Evolutionary conservation across 129 eudicot genomes (phyloP), one percentile per base, ranked within the genome.

Genomic region (Flaveria bidentis): DNA sequence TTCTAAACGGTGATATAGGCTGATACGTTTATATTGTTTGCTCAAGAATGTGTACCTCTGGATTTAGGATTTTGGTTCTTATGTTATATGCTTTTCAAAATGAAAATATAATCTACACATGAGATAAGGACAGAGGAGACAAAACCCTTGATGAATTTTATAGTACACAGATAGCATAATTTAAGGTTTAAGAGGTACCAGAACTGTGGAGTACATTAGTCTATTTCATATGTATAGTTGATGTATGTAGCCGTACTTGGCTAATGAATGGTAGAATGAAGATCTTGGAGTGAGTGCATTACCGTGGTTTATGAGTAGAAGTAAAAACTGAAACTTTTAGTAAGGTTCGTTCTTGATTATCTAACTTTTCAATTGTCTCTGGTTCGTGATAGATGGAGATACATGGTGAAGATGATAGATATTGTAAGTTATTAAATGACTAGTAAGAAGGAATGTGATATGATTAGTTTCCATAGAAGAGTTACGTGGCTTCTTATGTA

Each of bases 271-370:
- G 9, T 25, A 26, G 17, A 60, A 60, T 25, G 67, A 60, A 60
- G 41, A 4, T 60, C n/a, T 0, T 60, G 41, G 67, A 25, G 41
- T 60, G 39, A 23, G 39, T 23, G 4, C 67, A 10, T 25, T 26
- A 13, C 4, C 17, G 28, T 25, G 69, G n/a, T 22, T 60, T 45
- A 61, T 60, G 71, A 61, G n/a, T 61, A 74, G 69, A 76, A 64
- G 53, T 23, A 16, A 50, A 76, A 6, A 9, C 5, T 8, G 52
- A 18, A 50, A 13, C 14, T 18, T 65, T 30, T 76, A 1, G 62
- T 51, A 13, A 76, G 52, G 72, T 65, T 76, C 39, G 3, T 33
- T 42, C 51, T 49, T 64, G 64, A 65, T 64, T 47, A 76, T 47
- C 51, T 25, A 14, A 26, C 11, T 0, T 53, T 65, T 20, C 33